Evolutionary conservation across 495 filamentous ascomycete genomes (phyloP), one percentile per base, ranked within the genome.

Genomic region (Aspergillus saccharolyticus): DNA sequence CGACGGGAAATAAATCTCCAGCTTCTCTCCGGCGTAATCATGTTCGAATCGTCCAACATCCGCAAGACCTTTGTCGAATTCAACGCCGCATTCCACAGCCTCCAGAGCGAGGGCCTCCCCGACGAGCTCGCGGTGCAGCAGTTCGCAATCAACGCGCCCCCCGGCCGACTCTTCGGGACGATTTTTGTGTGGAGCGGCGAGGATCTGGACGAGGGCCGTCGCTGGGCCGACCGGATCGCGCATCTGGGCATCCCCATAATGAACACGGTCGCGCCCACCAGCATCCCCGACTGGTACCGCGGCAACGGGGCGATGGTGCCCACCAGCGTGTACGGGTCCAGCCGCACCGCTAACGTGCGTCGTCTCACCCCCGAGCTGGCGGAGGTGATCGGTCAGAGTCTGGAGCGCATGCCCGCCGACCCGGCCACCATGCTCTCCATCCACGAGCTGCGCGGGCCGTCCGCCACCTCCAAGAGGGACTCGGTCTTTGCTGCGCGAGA

Each of bases 21-120:
- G 62, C 44, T 74, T 22, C 64, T 78, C 4, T 60, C 65, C 9
- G 75, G 75, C 15, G 52, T 55, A 0, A 59, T 78, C 24, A 50
- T 70, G 15, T 75, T 64, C 57, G 58, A 73, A 12, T 70, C 71
- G 0, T 39, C 51, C 15, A 57, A 72, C 20, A 60, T 73, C 22
- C 25, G 10, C 1, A 52, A 52, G 44, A 52, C 66, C 3, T 47
- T 69, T 42, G 33, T 51, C 4, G 49, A 68, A 0, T 69, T 67
- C 58, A 70, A 69, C 55, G 44, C 51, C 10, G 64, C 55, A 9
- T 69, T 66, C 47, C 47, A 53, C 20, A 42, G 42, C 5, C 58
- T 74, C 4, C 50, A 56, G 1, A 19, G 47, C 6, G 53, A 64
- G 14, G 64, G 62, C 3, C 9, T 74, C 0, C 68, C 74, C 1